Percentiles rank a stretch among this genome's conserved stretches.
phyloP scores from a whole-genome alignment of 139 green algal genomes.

The Chlamydomonas eustigma region DNA sequence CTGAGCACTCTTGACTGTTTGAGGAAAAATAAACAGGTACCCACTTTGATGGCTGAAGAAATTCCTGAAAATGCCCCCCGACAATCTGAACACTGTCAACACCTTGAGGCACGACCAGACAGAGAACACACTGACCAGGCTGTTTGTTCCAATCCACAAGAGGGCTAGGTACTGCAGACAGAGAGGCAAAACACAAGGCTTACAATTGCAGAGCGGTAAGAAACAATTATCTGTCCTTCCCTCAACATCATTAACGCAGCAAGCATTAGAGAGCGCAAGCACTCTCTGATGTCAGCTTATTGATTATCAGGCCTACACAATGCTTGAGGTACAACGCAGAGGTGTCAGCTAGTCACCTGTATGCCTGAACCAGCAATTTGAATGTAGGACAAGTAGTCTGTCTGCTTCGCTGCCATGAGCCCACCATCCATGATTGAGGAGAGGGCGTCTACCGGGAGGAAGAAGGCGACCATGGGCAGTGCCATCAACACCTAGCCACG shows the following conservation, averaged over 20 bases:
- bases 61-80: conserved; percentile 11
- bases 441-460: conserved; percentile 46
- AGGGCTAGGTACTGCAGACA: conserved; percentile 36
- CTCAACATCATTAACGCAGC: background rate
- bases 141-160: conserved; percentile 13
- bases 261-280: background rate
- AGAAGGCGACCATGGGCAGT: conserved; percentile 39
- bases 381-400: conserved; percentile 36
- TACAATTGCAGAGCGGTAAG: background rate
- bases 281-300: background rate
- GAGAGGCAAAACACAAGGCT: background rate
- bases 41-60: conserved; percentile 3
- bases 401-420: conserved; percentile 49
- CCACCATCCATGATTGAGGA: conserved; percentile 49
- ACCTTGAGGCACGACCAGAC: conserved; percentile 38
- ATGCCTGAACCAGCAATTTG: conserved; percentile 23
- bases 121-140: conserved; percentile 17
- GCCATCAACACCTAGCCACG: conserved; percentile 26
- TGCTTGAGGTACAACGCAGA: background rate
- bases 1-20: too few relatives aligned
- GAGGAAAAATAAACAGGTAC: conserved; percentile 1
- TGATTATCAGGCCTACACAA: background rate
- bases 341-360: too few relatives aligned
- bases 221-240: background rate
- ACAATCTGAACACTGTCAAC: conserved; percentile 20